Evolutionary conservation across 2,329 filamentous ascomycete species (phyloP).

Genomic region (Botrytis medusae): DNA sequence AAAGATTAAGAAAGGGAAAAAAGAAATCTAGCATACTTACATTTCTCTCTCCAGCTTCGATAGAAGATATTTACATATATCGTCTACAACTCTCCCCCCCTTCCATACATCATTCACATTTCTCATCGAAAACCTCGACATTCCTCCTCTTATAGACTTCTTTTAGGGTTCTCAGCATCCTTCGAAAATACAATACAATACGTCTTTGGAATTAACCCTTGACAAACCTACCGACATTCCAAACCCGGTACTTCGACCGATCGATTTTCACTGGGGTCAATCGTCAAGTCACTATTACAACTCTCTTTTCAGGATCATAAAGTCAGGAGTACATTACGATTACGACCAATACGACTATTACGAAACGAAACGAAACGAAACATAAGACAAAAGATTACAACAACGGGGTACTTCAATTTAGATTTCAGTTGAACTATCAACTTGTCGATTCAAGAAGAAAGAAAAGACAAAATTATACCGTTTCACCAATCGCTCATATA

Average conservation of each 20-base stretch:
- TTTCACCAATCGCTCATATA: slow-evolving; percentile 20
- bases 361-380: slow-evolving; percentile 13
- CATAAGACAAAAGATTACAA: background rate
- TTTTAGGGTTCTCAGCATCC: background rate
- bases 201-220: slow-evolving; percentile 5
- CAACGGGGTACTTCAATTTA: slow-evolving; percentile 7
- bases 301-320: background rate
- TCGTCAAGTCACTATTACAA: slow-evolving; percentile 3
- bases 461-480: background rate
- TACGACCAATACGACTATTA: slow-evolving; percentile 1
- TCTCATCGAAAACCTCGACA: slow-evolving; percentile 12
- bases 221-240: background rate
- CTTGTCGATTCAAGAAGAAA: background rate
- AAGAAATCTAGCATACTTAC: slow-evolving; percentile 14
- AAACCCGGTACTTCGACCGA: slow-evolving; percentile 5
- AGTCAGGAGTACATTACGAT: background rate
- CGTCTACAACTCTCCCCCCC: background rate
- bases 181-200: slow-evolving; percentile 1
- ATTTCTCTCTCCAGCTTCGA: slow-evolving; percentile 17
- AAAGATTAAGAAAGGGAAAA: slow-evolving; percentile 6
- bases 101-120: slow-evolving; percentile 13
- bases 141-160: slow-evolving; percentile 20
- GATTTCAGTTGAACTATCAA: slow-evolving; percentile 4
- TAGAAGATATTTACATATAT: slow-evolving; percentile 13
- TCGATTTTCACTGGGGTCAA: slow-evolving; percentile 15